Evolutionary conservation across 371 early-diverging fungal genomes (phyloP).

Genomic region (Mortierella sp.): DNA sequence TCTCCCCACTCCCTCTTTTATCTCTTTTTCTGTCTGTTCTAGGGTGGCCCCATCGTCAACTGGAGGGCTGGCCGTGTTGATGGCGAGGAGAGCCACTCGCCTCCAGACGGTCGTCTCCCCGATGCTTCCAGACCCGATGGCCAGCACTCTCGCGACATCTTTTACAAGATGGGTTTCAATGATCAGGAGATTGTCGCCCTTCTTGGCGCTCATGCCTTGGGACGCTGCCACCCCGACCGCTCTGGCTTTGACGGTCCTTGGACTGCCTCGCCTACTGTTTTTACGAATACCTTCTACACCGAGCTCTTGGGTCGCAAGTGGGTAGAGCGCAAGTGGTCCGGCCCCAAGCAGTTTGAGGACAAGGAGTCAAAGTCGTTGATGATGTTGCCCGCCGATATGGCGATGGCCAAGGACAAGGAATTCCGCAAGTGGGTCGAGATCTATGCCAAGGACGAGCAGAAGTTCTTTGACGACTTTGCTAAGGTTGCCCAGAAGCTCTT

Average conservation of each 20-base stretch:
- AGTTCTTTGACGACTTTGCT: conserved; percentile 89
- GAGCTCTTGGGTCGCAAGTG: conserved; percentile 84
- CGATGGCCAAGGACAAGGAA: conserved; percentile 70
- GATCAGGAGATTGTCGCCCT: conserved; percentile 97
- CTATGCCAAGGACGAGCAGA: conserved; percentile 85
- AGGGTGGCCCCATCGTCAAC: conserved; percentile 87
- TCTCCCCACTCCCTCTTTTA: not conserved
- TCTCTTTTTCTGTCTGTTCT: not conserved
- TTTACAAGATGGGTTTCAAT: conserved; percentile 96
- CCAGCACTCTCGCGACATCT: conserved; percentile 82
- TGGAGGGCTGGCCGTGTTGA: conserved; percentile 90
- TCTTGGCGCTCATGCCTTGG: conserved; percentile 95
- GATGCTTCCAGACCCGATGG: conserved; percentile 82
- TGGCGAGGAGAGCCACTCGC: conserved; percentile 59
- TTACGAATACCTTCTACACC: conserved; percentile 90
- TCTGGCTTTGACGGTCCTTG: conserved; percentile 93
- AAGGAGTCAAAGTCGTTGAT: conserved; percentile 74
- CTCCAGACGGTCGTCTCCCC: conserved; percentile 94
- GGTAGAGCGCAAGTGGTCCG: conserved; percentile 84
- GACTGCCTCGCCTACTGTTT: conserved; percentile 88
- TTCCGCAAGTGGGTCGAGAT: conserved; percentile 83
- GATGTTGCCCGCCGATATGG: conserved; percentile 90
- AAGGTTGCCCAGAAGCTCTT: conserved; percentile 85
- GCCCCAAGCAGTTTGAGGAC: conserved; percentile 90
- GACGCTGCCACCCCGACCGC: conserved; percentile 92